Evolutionary conservation across 495 filamentous ascomycete species (phyloP).

Genomic region (Aspergillus hancockii): DNA sequence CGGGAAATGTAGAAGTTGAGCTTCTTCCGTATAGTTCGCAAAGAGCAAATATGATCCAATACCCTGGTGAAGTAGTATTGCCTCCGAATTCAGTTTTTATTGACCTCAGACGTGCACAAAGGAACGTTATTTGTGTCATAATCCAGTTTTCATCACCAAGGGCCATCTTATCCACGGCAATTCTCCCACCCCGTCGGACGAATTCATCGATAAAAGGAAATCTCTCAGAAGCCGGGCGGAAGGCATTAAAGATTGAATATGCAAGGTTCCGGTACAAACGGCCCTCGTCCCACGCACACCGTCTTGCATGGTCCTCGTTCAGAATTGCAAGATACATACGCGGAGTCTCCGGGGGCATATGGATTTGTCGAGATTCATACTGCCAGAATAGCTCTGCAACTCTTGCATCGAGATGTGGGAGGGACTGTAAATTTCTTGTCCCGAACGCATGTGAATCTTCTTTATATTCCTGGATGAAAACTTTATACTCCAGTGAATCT

Average conservation of each 20-base stretch:
- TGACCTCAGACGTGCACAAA: conserved; percentile 24
- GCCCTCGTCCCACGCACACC: conserved; percentile 66
- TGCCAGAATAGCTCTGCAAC: conserved; percentile 41
- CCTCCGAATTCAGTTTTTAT: conserved; percentile 17
- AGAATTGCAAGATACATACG: conserved; percentile 61
- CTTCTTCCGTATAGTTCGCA: conserved; percentile 28
- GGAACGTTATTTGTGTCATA: conserved; percentile 9
- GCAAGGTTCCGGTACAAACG: conserved; percentile 53
- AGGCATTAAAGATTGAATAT: conserved; percentile 57
- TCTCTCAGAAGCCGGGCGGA: conserved; percentile 22
- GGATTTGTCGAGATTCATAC: conserved; percentile 22
- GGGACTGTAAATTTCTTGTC: not conserved
- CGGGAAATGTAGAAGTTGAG: conserved; percentile 12
- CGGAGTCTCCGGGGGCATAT: conserved; percentile 15
- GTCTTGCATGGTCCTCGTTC: conserved; percentile 56
- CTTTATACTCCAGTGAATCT: conserved; percentile 28
- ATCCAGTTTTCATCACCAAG: conserved; percentile 24
- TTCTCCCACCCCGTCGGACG: conserved; percentile 43
- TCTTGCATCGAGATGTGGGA: conserved; percentile 31
- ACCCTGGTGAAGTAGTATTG: conserved; percentile 12
- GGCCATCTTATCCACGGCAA: conserved; percentile 30
- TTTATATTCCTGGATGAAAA: conserved; percentile 49
- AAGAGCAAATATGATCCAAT: conserved; percentile 42
- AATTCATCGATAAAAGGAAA: conserved; percentile 44
- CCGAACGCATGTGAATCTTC: not conserved